Base-by-base conservation (phyloP, 31 red algal genomes). In the Odonthalia washingtoniensis region DNA sequence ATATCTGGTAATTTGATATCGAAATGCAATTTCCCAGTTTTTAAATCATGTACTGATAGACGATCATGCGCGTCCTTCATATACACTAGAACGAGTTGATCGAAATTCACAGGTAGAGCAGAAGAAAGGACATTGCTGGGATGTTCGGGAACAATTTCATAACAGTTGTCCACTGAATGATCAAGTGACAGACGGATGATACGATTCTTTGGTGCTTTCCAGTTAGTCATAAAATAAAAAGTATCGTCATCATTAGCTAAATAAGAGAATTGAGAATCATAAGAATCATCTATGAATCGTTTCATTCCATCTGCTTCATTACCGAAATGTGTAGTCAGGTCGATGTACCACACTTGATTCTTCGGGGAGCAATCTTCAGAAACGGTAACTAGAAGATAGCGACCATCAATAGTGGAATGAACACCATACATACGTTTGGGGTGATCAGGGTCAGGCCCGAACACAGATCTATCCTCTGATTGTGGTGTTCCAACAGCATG, bases 141-240 rank as follows among this genome's bases (percentile, higher is more conserved):
- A 69, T 95, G 88, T 69, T 96, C 86, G 17, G 89, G 85, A 14
- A 96, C 66, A 24, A 96, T 9, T 63, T 89, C 81, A 14, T 62
- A 31, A 32, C 85, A 90, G 39, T 70, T 31, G 3, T 85, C 80
- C 18, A 65, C 64, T 24, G 27, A 33, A 1, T 86, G 37, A 37
- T 90, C 61, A 63, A 95, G 45, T 9, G 46, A 40, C 18, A 92
- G 35, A 9, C 57, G 62, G 49, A 96, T 85, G 31, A 96, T 84
- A 26, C 82, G 75, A 67, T 85, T 87, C 64, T 81, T 90, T 44
- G 94, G 94, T 24, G 94, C 94, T 49, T 96, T 84, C 68, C 80
- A 87, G 89, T 96, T 92, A 40, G 94, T 96, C 0, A 27, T 49
- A 26, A 96, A 35, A 60, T 84, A 89, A 33, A 96, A 87, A 40